Conservation (phyloP, 2,329 filamentous ascomycete species). For the Sporothrix pallida region DNA sequence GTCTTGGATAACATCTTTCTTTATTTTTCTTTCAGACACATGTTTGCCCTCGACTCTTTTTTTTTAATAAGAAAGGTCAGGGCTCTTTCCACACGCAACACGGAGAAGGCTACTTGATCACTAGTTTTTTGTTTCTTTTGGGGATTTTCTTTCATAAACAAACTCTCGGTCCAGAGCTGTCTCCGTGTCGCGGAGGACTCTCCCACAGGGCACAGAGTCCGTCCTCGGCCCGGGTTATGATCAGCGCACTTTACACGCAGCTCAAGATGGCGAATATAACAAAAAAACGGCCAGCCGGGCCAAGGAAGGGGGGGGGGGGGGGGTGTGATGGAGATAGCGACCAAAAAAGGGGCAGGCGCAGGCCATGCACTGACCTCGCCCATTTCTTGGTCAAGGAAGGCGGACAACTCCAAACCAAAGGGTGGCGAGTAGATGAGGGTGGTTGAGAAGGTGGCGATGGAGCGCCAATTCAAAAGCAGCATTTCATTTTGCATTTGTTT, state of each 20-base stretch:
- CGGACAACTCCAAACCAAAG: too few species aligned
- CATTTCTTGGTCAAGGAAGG: too few species aligned
- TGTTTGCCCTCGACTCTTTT: too few species aligned
- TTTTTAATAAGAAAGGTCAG: background rate
- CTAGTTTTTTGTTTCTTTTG: background rate
- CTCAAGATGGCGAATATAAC: background rate
- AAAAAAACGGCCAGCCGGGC: background rate
- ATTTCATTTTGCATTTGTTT: too few species aligned
- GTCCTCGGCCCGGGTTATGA: background rate
- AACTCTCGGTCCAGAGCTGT: background rate
- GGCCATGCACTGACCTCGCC: background rate
- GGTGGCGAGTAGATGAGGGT: too few species aligned
- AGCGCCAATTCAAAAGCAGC: too few species aligned
- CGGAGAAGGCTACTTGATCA: background rate
- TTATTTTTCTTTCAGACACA: background rate
- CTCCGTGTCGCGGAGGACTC: background rate
- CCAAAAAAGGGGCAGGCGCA: background rate
- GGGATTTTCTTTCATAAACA: background rate
- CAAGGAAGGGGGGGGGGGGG: background rate
- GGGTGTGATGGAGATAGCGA: background rate
- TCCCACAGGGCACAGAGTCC: background rate
- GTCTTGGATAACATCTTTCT: background rate
- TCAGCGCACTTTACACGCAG: background rate
- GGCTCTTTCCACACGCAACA: background rate
- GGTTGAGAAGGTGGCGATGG: too few species aligned